These are phyloP conservation scores for Penicillium desertorum DNA, from an alignment of 495 filamentous ascomycete genomes.

Conservation along the genomic window DNA sequence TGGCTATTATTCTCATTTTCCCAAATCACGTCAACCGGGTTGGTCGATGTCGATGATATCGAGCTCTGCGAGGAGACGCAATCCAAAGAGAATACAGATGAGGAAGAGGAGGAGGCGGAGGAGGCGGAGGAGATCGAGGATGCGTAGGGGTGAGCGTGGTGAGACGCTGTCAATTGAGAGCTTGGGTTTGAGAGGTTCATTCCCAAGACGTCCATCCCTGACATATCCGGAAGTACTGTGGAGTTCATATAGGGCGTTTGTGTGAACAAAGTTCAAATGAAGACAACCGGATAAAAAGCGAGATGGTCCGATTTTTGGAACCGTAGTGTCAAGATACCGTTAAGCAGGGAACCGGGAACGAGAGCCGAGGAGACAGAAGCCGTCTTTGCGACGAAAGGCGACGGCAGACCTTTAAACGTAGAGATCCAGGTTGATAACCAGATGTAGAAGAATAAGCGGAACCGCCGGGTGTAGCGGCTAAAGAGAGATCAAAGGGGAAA, in stretches of 20 bases:
- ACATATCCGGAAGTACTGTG: conserved; percentile 41
- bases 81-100: conserved; percentile 79
- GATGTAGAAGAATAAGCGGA: conserved; percentile 6
- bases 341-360: conserved; percentile 49
- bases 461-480: conserved; percentile 8
- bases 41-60: conserved; percentile 49
- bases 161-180: conserved; percentile 37
- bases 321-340: conserved; percentile 47
- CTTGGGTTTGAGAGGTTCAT: conserved; percentile 46
- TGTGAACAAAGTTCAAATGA: conserved; percentile 7
- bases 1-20: conserved; percentile 46
- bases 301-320: conserved; percentile 36
- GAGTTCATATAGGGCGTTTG: conserved; percentile 26
- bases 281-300: conserved; percentile 17
- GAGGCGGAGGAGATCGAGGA: conserved; percentile 69
- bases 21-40: conserved; percentile 50
- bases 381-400: conserved; percentile 46
- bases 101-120: conserved; percentile 71
- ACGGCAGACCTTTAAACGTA: conserved; percentile 47
- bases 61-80: conserved; percentile 53
- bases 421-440: conserved; percentile 37
- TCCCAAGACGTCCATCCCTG: conserved; percentile 52
- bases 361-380: conserved; percentile 46
- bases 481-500: conserved; percentile 4
- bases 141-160: conserved; percentile 58